Evolutionary conservation across 116 monocot genomes (phyloP), one percentile per base, ranked within the genome.

Genomic region (Posidonia oceanica): DNA sequence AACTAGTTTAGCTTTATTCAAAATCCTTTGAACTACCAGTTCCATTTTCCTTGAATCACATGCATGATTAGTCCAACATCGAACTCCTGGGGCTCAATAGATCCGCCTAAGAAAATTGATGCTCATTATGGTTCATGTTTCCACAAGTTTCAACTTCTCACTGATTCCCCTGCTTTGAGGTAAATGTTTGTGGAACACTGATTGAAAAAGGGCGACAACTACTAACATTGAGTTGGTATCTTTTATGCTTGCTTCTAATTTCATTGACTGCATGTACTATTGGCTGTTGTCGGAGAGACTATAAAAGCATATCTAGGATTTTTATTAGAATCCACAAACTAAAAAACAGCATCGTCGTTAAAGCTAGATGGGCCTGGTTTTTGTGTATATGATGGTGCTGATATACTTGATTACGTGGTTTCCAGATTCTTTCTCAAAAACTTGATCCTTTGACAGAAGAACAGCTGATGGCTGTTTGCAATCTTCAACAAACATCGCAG

Each of bases 361-460:
- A 48, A 48, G 48, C 48, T 48, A 48, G 48, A 48, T 7, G 7
- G 48, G 11, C 12, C 7, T 48, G 48, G 3, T 61, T 29, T 21
- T 21, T 3, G 13, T 13, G 3, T 15, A 15, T 7, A 13, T 61
- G 21, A 8, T 61, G 10, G 21, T 36, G 10, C 36, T 29, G 16
- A n/a, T 63, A 16, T 5, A 66, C 15, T 54, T 68, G 54, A 3
- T n/a, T 38, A 7, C 16, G 37, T 39, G 20, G 6, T n/a, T 62
- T 75, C 4, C 60, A 95, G 95, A 77, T 91, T 66, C 79, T 86
- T n/a, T 64, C 63, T 3, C 86, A 86, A 36, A 86, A 91, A 54
- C 78, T 95, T 12, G 91, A 91, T 8, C 83, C 86, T 65, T 75
- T 91, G 75, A 88, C 86, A 1, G 91, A 88, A 55, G 79, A 86